Percentiles rank a stretch among this genome's conserved stretches.
These are phyloP conservation scores for Phaeosphaeriaceae sp. DNA, from an alignment of 2,329 filamentous ascomycete species.

Conservation along the genomic window DNA sequence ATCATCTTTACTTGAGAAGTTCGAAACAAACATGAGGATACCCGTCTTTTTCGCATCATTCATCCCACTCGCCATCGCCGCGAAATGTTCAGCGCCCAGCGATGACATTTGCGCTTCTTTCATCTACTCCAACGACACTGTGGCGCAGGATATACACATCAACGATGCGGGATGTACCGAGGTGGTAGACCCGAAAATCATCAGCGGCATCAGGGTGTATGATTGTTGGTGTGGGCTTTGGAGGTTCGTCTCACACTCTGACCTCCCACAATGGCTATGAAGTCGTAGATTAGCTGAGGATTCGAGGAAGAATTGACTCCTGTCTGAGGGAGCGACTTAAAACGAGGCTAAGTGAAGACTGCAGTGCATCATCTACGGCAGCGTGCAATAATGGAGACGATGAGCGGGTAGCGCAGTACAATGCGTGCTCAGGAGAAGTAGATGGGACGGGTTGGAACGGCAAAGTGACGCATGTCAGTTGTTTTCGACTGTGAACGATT, in stretches of 20 bases:
- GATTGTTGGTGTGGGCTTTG: constrained; percentile 4
- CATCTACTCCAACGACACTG: constrained; percentile 1
- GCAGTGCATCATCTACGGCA: constrained; percentile 1
- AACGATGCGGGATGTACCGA: constrained; percentile 5
- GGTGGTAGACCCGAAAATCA: not conserved
- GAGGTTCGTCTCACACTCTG: constrained; percentile 1
- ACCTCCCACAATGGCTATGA: too few relatives aligned
- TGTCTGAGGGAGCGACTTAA: not conserved
- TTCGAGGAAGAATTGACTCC: too few relatives aligned
- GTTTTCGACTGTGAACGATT: not conserved
- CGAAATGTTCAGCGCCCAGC: not conserved
- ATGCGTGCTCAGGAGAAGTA: not conserved
- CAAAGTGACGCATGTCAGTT: constrained; percentile 3
- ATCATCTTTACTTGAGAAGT: too few relatives aligned
- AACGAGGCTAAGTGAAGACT: not conserved
- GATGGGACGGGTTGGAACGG: not conserved
- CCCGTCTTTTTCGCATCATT: not conserved
- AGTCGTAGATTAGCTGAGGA: too few relatives aligned
- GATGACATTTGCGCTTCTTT: constrained; percentile 3
- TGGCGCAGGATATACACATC: constrained; percentile 3
- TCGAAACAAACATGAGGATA: not conserved
- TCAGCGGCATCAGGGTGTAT: constrained; percentile 3
- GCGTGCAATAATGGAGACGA: constrained; percentile 4
- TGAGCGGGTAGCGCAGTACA: not conserved
- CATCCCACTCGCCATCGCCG: not conserved